Evolutionary conservation across 352 stramenopile species (phyloP).

Genomic region (Globisporangium heterothallicum): DNA sequence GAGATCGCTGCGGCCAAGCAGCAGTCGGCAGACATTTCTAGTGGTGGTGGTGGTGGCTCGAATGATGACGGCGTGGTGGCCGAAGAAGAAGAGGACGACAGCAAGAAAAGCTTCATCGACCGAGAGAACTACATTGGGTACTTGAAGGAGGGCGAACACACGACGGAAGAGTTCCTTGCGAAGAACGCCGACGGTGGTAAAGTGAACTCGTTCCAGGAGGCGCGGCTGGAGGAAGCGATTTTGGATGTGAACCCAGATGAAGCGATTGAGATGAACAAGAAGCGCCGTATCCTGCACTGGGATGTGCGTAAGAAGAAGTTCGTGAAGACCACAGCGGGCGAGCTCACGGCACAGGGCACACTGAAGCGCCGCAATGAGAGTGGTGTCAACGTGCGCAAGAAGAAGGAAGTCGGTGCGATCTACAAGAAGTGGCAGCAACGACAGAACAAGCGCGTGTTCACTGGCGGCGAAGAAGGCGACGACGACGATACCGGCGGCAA

Average conservation of each 20-base stretch:
- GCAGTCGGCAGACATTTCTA: slow-evolving; percentile 1
- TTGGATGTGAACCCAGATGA: slow-evolving; percentile 98
- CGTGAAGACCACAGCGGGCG: slow-evolving; percentile 90
- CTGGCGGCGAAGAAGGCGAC: slow-evolving; percentile 66
- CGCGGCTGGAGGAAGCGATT: slow-evolving; percentile 93
- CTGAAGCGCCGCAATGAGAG: slow-evolving; percentile 86
- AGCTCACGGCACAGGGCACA: slow-evolving; percentile 77
- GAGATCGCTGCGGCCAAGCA: slow-evolving; percentile 48
- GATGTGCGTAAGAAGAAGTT: slow-evolving; percentile 98
- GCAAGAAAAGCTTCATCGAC: slow-evolving; percentile 59
- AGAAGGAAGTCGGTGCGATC: slow-evolving; percentile 86
- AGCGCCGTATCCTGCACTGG: slow-evolving; percentile 98
- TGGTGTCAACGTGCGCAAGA: slow-evolving; percentile 76
- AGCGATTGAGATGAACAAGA: slow-evolving; percentile 96
- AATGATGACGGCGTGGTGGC: slow-evolving; percentile 12
- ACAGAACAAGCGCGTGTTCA: slow-evolving; percentile 79
- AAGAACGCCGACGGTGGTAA: slow-evolving; percentile 73
- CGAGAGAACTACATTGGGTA: slow-evolving; percentile 84
- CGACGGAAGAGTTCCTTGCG: slow-evolving; percentile 66
- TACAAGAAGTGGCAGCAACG: slow-evolving; percentile 94
- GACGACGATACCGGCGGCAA: slow-evolving; percentile 40
- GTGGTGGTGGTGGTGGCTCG: background rate
- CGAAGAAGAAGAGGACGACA: slow-evolving; percentile 22
- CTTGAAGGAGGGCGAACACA: slow-evolving; percentile 74
- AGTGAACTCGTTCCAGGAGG: slow-evolving; percentile 73